Percentiles rank a stretch among this genome's conserved stretches.
Evolutionary conservation across 2,329 filamentous ascomycete genomes (phyloP).

Genomic region (Periconia macrospinosa): DNA sequence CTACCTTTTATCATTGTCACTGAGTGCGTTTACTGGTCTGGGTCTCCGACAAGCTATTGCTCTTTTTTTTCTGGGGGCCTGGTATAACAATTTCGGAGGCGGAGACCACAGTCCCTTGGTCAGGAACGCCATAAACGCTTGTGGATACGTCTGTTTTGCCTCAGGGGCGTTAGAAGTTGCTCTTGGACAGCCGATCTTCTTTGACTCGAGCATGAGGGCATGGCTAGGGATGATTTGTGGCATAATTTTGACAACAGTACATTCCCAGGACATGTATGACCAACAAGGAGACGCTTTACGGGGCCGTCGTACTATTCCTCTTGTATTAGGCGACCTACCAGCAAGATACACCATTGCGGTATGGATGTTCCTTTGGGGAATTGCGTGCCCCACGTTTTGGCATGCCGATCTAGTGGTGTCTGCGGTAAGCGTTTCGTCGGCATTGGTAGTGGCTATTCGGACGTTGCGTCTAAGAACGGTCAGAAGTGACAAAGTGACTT

Average conservation of each 20-base stretch:
- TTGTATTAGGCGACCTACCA: constrained; percentile 68
- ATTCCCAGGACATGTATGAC: constrained; percentile 42
- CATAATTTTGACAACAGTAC: constrained; percentile 40
- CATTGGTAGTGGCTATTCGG: neutral
- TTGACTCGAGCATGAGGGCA: neutral
- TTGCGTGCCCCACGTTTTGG: neutral
- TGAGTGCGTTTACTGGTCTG: constrained; percentile 14
- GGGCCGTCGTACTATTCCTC: constrained; percentile 82
- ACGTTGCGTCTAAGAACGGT: constrained; percentile 9
- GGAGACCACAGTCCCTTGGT: constrained; percentile 22
- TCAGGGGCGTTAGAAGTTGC: constrained; percentile 28
- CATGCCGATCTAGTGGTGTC: neutral
- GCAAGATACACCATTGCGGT: neutral
- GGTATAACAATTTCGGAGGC: constrained; percentile 33
- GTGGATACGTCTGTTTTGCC: constrained; percentile 24
- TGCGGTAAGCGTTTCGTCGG: neutral
- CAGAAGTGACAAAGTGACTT: constrained; percentile 19
- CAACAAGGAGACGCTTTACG: constrained; percentile 56
- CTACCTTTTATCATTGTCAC: constrained; percentile 7
- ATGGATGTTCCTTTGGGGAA: neutral
- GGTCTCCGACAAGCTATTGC: constrained; percentile 13
- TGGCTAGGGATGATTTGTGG: constrained; percentile 35
- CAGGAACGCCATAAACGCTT: constrained; percentile 31
- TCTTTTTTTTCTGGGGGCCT: constrained; percentile 6
- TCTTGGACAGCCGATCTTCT: neutral